A percentile compares a stretch with the other conserved stretches of the same genome.
Evolutionary conservation across 2,329 filamentous ascomycete genomes (phyloP).

Genomic region (Pestalotiopsis sp.): DNA sequence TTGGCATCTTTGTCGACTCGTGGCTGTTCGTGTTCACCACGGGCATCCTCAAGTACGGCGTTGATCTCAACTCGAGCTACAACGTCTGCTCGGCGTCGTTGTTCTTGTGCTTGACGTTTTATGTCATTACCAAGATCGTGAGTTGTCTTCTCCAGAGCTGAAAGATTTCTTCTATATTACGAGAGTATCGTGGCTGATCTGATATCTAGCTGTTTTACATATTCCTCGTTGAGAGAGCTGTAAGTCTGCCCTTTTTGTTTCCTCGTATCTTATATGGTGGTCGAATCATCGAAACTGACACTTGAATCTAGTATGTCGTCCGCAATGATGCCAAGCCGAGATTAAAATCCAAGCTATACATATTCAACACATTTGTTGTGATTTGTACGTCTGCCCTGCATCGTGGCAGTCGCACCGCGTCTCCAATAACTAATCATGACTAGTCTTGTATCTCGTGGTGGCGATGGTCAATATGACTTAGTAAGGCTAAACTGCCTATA

Average conservation of each 20-base stretch:
- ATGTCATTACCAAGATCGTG: slow-evolving; percentile 63
- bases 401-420: not conserved
- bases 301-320: slow-evolving; percentile 54
- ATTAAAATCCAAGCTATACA: slow-evolving; percentile 58
- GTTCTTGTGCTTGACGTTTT: slow-evolving; percentile 62
- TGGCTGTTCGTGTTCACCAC: slow-evolving; percentile 62
- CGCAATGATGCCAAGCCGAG: slow-evolving; percentile 53
- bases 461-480: slow-evolving; percentile 63
- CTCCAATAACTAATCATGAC: not conserved
- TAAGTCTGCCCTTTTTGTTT: slow-evolving; percentile 34
- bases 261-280: not conserved
- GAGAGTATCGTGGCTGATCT: slow-evolving; percentile 14
- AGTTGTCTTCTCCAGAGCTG: not conserved
- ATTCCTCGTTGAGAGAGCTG: slow-evolving; percentile 66
- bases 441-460: slow-evolving; percentile 46
- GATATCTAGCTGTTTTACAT: slow-evolving; percentile 58
- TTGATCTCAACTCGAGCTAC: slow-evolving; percentile 55
- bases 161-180: slow-evolving; percentile 30
- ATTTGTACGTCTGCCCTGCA: slow-evolving; percentile 35
- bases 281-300: not conserved
- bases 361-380: slow-evolving; percentile 65
- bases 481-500: slow-evolving; percentile 40
- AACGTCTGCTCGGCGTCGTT: slow-evolving; percentile 60
- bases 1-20: slow-evolving; percentile 63
- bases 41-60: slow-evolving; percentile 57